Percentiles rank a stretch among this genome's conserved stretches.
These are phyloP conservation scores for Quercus lobata DNA, from an alignment of 331 rosid genomes.

Conservation along the genomic window DNA sequence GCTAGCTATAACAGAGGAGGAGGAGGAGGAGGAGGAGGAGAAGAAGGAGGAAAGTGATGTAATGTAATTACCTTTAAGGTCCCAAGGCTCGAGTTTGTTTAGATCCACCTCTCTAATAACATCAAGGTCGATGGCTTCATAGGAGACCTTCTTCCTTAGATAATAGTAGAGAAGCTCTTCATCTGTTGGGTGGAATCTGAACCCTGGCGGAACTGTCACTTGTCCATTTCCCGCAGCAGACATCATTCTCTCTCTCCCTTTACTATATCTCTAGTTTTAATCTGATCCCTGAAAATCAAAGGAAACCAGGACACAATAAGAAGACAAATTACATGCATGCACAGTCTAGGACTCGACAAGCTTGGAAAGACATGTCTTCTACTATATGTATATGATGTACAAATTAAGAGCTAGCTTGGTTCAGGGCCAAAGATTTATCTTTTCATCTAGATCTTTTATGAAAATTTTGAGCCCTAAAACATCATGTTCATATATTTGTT, in stretches of 20 bases:
- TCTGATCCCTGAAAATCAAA: neutral
- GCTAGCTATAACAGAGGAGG: too few species aligned
- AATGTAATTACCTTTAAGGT: slow-evolving; percentile 68
- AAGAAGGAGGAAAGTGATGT: neutral
- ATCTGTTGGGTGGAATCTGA: slow-evolving; percentile 93
- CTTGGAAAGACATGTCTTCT: too few species aligned
- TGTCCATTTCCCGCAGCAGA: slow-evolving; percentile 54
- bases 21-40: neutral
- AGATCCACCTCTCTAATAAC: slow-evolving; percentile 93
- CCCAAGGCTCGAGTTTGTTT: slow-evolving; percentile 98
- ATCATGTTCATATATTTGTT: too few species aligned
- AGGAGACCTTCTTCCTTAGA: slow-evolving; percentile 90
- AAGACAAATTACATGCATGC: neutral
- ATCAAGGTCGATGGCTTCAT: slow-evolving; percentile 92
- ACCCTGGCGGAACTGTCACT: slow-evolving; percentile 91
- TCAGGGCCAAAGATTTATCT: too few species aligned
- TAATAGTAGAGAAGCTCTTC: slow-evolving; percentile 99
- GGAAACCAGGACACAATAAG: too few species aligned
- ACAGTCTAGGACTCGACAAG: neutral
- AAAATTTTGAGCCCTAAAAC: too few species aligned
- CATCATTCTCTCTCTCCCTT: slow-evolving; percentile 16
- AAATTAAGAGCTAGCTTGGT: too few species aligned
- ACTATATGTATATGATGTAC: too few species aligned
- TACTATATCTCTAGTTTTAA: neutral
- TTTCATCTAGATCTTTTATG: too few species aligned